phyloP scores from a whole-genome alignment of 306 rosid genomes.

The Quercus engelmannii region DNA sequence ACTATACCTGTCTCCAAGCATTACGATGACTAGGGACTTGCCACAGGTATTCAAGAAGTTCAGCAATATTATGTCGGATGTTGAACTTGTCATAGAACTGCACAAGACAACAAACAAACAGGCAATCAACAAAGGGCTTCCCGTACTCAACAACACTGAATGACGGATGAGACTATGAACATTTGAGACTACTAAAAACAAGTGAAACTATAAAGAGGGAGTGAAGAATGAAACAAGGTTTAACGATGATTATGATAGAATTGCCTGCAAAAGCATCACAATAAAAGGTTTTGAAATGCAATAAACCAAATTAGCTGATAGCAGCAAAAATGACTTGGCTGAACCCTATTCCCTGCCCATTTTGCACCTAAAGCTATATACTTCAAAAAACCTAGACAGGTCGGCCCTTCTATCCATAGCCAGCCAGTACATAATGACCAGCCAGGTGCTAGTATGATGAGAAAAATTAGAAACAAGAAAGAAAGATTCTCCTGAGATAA shows the following conservation, averaged over 20 bases:
- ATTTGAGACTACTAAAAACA: not conserved
- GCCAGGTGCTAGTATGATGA: not conserved
- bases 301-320: not conserved
- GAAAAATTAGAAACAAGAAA: not conserved
- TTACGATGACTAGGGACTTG: conserved; percentile 97
- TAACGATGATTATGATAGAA: not conserved
- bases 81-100: conserved; percentile 98
- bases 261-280: not conserved
- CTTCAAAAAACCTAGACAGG: not conserved
- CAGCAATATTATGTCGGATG: conserved; percentile 97
- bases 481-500: not conserved
- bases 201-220: too few species aligned
- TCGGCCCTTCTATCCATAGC: not conserved
- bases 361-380: not conserved
- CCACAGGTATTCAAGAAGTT: conserved; percentile 98
- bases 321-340: not conserved
- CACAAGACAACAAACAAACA: conserved; percentile 32
- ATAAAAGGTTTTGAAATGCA: not conserved
- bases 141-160: conserved; percentile 16
- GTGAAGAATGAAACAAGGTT: too few species aligned
- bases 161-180: conserved; percentile 7
- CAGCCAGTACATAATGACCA: not conserved
- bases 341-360: not conserved
- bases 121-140: conserved; percentile 16
- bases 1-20: conserved; percentile 90